A percentile compares a stretch with the other conserved stretches of the same genome.
Conservation (phyloP, 352 stramenopile genomes). For the Phytophthora niederhauseri region DNA sequence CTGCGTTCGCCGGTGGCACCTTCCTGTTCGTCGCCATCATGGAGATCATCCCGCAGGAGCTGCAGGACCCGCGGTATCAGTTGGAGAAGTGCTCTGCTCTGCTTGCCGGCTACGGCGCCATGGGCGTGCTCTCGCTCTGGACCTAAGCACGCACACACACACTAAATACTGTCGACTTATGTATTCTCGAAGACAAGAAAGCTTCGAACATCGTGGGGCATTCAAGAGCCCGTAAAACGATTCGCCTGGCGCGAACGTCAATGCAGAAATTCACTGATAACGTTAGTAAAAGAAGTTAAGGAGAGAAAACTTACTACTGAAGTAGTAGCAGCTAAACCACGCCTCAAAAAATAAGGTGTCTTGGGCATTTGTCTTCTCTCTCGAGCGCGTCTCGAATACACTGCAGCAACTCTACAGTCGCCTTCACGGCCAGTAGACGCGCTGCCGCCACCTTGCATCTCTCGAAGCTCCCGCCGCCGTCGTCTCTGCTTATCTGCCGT, state of each 20-base stretch:
- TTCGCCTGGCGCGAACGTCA: slow-evolving; percentile 17
- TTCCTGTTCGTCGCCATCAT: slow-evolving; percentile 85
- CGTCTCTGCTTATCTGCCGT: slow-evolving; percentile 68
- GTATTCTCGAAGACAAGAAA: slow-evolving; percentile 38
- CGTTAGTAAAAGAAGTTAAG: slow-evolving; percentile 35
- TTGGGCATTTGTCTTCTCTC: slow-evolving; percentile 3
- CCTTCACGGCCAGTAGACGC: slow-evolving; percentile 1
- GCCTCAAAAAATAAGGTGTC: neutral
- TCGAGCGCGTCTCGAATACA: neutral
- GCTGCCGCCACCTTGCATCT: slow-evolving; percentile 3
- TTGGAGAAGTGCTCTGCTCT: slow-evolving; percentile 61
- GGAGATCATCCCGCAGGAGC: slow-evolving; percentile 84
- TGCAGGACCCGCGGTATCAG: slow-evolving; percentile 60
- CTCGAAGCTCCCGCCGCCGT: slow-evolving; percentile 6
- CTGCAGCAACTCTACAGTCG: slow-evolving; percentile 8
- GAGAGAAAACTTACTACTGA: slow-evolving; percentile 38
- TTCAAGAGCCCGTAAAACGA: slow-evolving; percentile 29
- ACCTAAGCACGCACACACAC: slow-evolving; percentile 34
- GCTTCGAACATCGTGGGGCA: slow-evolving; percentile 21
- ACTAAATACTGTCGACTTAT: slow-evolving; percentile 22
- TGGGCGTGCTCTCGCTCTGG: slow-evolving; percentile 79
- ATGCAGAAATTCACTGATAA: slow-evolving; percentile 31
- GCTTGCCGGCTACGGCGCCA: slow-evolving; percentile 58
- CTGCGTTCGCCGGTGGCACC: slow-evolving; percentile 77
- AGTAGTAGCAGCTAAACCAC: slow-evolving; percentile 14